Conservation (phyloP, 176 grass and related monocot genomes). For the Puya raimondii region DNA sequence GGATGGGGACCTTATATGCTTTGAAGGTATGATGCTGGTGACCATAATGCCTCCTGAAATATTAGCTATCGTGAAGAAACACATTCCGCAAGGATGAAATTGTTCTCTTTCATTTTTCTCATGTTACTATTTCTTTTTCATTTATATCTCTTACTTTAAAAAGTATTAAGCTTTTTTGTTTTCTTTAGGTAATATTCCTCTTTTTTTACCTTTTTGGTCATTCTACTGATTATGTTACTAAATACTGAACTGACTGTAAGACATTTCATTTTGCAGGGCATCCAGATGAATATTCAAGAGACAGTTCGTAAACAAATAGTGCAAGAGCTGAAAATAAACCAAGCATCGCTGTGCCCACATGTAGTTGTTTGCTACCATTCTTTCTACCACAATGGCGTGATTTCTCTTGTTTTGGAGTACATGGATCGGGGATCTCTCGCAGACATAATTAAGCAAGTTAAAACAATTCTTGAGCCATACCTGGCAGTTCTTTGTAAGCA, state of each 20-base stretch:
- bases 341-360: conserved; percentile 61
- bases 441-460: conserved; percentile 91
- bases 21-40: conserved; percentile 55
- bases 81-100: not conserved
- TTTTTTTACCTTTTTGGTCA: not conserved
- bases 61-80: not conserved
- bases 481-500: conserved; percentile 91
- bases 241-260: not conserved
- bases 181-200: too few species aligned
- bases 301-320: conserved; percentile 89
- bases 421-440: conserved; percentile 94
- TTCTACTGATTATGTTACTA: not conserved
- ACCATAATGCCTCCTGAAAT: conserved; percentile 8
- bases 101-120: too few species aligned
- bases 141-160: too few species aligned
- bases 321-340: conserved; percentile 99
- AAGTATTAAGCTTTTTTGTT: too few species aligned
- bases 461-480: conserved; percentile 94
- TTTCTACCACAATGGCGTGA: conserved; percentile 97
- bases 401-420: conserved; percentile 95
- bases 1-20: conserved; percentile 74
- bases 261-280: conserved; percentile 42
- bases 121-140: too few species aligned
- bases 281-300: conserved; percentile 99
- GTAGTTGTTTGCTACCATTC: conserved; percentile 87